A percentile compares a stretch with the other conserved stretches of the same genome.
These are phyloP conservation scores for Coemansia sp. DNA, from an alignment of 192 early-diverging fungal species.

Conservation along the genomic window DNA sequence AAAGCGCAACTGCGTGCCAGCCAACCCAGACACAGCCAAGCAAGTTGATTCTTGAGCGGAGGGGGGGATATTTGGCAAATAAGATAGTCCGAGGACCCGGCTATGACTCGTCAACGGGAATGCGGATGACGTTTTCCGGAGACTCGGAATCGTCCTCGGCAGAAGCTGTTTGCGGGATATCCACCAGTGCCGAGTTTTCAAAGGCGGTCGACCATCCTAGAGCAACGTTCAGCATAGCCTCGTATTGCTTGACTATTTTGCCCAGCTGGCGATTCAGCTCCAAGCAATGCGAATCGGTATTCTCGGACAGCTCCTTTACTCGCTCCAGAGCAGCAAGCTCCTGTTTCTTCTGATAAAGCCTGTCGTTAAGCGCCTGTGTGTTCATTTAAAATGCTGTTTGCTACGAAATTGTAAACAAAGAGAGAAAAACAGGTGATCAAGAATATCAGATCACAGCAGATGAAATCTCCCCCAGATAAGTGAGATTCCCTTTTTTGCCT, in stretches of 20 bases:
- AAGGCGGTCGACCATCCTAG: conserved; percentile 49
- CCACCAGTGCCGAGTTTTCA: conserved; percentile 47
- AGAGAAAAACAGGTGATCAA: neutral
- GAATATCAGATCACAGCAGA: neutral
- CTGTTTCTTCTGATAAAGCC: conserved; percentile 47
- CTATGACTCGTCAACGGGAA: conserved; percentile 30
- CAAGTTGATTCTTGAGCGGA: neutral
- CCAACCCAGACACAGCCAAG: neutral
- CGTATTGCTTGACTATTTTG: conserved; percentile 48
- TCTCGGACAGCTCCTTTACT: conserved; percentile 39
- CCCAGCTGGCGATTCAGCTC: conserved; percentile 53
- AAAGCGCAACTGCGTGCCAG: conserved; percentile 24
- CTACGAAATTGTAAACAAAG: conserved; percentile 3
- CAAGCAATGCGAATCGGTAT: conserved; percentile 46
- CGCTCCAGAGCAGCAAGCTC: conserved; percentile 47
- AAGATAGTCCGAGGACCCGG: neutral
- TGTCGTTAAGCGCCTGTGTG: conserved; percentile 39
- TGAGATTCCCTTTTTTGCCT: neutral
- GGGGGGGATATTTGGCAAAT: neutral
- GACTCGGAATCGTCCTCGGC: conserved; percentile 45
- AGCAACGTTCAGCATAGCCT: conserved; percentile 37
- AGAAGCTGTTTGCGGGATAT: conserved; percentile 32
- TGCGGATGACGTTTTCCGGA: conserved; percentile 48
- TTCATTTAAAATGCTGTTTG: conserved; percentile 20
- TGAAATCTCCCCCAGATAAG: neutral